Percentiles rank a stretch among this genome's conserved stretches.
These are phyloP conservation scores for Penicillium sp. DNA, from an alignment of 2,329 filamentous ascomycete genomes.

Conservation along the genomic window DNA sequence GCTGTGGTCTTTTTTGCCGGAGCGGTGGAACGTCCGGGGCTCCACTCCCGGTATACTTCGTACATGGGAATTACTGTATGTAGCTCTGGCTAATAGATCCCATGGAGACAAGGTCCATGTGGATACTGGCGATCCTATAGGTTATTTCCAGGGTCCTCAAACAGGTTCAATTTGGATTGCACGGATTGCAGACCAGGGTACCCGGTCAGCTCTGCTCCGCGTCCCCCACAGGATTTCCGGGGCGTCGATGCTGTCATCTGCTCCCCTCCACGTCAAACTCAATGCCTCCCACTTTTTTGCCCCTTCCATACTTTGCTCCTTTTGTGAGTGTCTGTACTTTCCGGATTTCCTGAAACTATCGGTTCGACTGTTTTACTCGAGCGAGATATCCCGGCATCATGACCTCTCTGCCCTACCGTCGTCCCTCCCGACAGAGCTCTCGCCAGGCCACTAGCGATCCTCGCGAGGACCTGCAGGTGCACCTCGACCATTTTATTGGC, in stretches of 20 bases:
- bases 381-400: slow-evolving; percentile 18
- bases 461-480: slow-evolving; percentile 57
- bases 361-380: background rate
- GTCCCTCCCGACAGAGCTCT: slow-evolving; percentile 32
- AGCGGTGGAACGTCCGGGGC: background rate
- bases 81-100: background rate
- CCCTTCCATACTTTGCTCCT: background rate
- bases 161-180: background rate
- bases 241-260: background rate
- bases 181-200: background rate
- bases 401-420: slow-evolving; percentile 35
- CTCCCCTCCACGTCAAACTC: background rate
- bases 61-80: background rate
- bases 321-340: background rate
- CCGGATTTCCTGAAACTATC: background rate
- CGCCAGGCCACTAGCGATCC: slow-evolving; percentile 45
- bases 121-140: background rate
- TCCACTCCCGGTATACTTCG: background rate
- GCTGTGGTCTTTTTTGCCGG: background rate
- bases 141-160: background rate
- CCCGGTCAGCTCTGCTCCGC: slow-evolving; percentile 8
- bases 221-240: background rate
- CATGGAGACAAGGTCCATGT: background rate
- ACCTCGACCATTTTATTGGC: slow-evolving; percentile 68
- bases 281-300: background rate